Evolutionary conservation across 1,139 yeast species (phyloP), one percentile per base, ranked within the genome.

Genomic region (Yamadazyma buinensis): DNA sequence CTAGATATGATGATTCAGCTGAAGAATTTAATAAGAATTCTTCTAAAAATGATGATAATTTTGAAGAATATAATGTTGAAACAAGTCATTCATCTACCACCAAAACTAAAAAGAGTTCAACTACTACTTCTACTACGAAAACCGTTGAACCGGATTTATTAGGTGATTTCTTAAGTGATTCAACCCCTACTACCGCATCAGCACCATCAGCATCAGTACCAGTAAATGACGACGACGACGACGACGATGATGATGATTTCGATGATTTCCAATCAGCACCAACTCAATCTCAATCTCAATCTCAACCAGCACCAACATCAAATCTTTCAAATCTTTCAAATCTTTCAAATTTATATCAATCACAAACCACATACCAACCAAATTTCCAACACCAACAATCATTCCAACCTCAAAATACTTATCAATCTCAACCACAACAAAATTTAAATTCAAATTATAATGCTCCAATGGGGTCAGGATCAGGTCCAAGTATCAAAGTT

Each of bases 231-330:
- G 19, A 13, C 11, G 23, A 20, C n/a, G 22, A 5, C 14, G 44
- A 50, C 2, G 79, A 67, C 15, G 84, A 79, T 28, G 95, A 84
- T 45, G 97, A 88, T 48, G 97, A 90, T 28, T 90, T 90, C 59
- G 95, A 86, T 46, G 97, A 92, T 48, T 90, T 90, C 72, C 97
- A 90, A 59, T 79, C 85, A 35, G 95, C 96, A 4, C 75, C 51
- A 17, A 36, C 45, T 7, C 19, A 25, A 15, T 24, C 35, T 12
- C 33, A 26, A 55, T 67, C 59, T 53, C 26, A 61, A 30, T 26
- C 52, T 15, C 54, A 46, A 30, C 50, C 59, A 28, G 41, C 67
- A n/a, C 59, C 50, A 46, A 58, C 72, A 37, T 59, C 74, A 30
- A 65, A 57, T 52, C 59, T 73, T 41, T 64, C 64, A 43, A 17